Evolutionary conservation across 1,284 basidiomycete genomes (phyloP).

Genomic region (Thelephora terrestris): DNA sequence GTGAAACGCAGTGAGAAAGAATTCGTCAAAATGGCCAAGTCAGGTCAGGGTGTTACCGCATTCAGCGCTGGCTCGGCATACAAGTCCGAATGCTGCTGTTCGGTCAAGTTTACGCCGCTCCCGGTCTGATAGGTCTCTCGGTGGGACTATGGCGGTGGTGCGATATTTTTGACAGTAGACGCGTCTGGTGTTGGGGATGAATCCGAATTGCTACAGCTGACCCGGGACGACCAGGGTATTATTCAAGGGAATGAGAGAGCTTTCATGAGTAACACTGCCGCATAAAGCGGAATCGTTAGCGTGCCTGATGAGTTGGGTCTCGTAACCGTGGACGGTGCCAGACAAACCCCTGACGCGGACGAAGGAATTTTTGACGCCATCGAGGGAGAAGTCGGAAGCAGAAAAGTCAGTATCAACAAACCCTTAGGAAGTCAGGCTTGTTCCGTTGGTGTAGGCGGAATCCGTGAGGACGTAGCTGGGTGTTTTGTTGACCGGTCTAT

Average conservation of each 20-base stretch:
- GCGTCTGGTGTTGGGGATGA: constrained; percentile 87
- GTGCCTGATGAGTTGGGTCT: constrained; percentile 66
- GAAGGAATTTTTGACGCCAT: constrained; percentile 62
- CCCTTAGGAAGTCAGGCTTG: constrained; percentile 45
- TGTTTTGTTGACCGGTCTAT: constrained; percentile 74
- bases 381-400: constrained; percentile 77
- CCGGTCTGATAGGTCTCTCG: constrained; percentile 70
- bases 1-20: not conserved
- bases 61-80: constrained; percentile 93
- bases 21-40: not conserved
- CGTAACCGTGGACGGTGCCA: constrained; percentile 72
- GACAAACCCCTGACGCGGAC: constrained; percentile 68
- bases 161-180: constrained; percentile 77
- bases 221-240: constrained; percentile 91
- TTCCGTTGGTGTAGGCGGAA: constrained; percentile 47
- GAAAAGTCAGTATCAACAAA: constrained; percentile 72
- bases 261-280: constrained; percentile 56
- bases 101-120: constrained; percentile 51
- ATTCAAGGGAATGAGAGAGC: constrained; percentile 80
- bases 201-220: constrained; percentile 69
- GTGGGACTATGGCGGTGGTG: constrained; percentile 82
- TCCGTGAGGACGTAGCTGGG: constrained; percentile 59
- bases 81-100: constrained; percentile 50
- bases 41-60: constrained; percentile 33
- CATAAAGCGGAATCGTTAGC: constrained; percentile 71